Base-by-base conservation (phyloP, 1,139 yeast species). In the Lodderomyces beijingensis region DNA sequence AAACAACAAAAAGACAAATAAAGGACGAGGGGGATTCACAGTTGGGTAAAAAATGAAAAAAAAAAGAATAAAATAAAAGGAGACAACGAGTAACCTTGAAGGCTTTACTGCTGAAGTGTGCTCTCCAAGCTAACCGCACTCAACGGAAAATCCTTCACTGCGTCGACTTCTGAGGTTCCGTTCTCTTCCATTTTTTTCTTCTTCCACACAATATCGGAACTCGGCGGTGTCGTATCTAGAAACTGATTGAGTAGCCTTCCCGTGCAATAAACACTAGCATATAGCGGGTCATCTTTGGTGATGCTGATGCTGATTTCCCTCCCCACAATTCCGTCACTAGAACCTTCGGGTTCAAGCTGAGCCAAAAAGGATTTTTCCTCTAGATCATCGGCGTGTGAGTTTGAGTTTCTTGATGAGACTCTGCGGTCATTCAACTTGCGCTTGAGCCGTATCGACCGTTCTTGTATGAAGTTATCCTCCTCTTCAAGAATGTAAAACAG, bases 171-270 rank as follows among this genome's bases (percentile, higher is more conserved):
- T 5, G 23, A 9, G n/a, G n/a, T n/a, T n/a, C n/a, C n/a, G 11
- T 11, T 25, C 10, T 30, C 31, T n/a, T 28, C 29, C 14, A 36
- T 35, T 18, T 47, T 45, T 28, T 45, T 51, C 23, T 56, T 25
- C 30, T 43, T 43, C 31, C 61, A 43, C 2, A 49, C 35, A 24
- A 60, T 39, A 16, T 40, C 17, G 8, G 22, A 8, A 19, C 22
- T 19, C 13, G 26, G 11, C 16, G 19, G 12, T 18, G 30, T 4
- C 13, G 20, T 21, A 13, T 19, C 23, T 20, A 63, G 38, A 32
- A 43, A 57, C 1, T 62, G 49, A 35, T 50, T 58, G 25, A 62
- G 53, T 14, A 62, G 40, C 10, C 61, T 49, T 0, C 68, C 70
- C 5, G 58, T 53, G 36, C 68, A 62, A 32, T 47, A 39, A 27